Evolutionary conservation across 495 filamentous ascomycete genomes (phyloP), one percentile per base, ranked within the genome.

Genomic region (Penicillium coprophilum): DNA sequence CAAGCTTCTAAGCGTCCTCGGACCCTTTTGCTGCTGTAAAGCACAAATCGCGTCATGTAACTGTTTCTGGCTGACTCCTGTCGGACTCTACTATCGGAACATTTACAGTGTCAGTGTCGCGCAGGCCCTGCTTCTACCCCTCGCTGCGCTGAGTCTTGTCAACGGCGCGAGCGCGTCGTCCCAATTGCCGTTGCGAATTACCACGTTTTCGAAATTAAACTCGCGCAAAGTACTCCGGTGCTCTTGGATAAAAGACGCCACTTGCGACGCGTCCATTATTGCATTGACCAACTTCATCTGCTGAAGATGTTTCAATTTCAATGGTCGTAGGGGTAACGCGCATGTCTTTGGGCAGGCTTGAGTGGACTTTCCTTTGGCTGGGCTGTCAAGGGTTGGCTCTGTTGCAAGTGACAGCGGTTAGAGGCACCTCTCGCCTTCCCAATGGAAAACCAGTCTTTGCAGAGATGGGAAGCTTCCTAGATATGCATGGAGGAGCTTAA

Each of bases 401-500:
- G 73, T 80, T 34, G 82, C 81, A 5, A 91, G 76, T 5, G 83
- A 84, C 9, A 90, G 64, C 0, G 89, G 90, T 48, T 81, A 87
- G 0, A 83, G 84, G 0, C 87, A 85, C 56, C 84, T 83, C 34
- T 75, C 71, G 30, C 88, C 87, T 46, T 82, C 74, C 88, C 90
- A 92, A 28, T 79, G 81, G 66, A 92, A 91, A 45, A 73, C 74
- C 50, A 92, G 75, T 55, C 80, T 82, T 44, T 82, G 80, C 1
- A 94, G 73, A 39, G 64, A 72, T 1, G 86, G 79, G 63, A 91
- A 87, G 55, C 69, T 73, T 28, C 84, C 80, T 50, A 92, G 79
- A 64, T 88, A 92, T 47, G 84, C 80, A 47, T 92, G 85, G 9
- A 92, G 79, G 50, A 89, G 78, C 65, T 89, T 91, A 36, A 90